Evolutionary conservation across 768 basidiomycete genomes (phyloP).

Genomic region (Lactarius vividus): DNA sequence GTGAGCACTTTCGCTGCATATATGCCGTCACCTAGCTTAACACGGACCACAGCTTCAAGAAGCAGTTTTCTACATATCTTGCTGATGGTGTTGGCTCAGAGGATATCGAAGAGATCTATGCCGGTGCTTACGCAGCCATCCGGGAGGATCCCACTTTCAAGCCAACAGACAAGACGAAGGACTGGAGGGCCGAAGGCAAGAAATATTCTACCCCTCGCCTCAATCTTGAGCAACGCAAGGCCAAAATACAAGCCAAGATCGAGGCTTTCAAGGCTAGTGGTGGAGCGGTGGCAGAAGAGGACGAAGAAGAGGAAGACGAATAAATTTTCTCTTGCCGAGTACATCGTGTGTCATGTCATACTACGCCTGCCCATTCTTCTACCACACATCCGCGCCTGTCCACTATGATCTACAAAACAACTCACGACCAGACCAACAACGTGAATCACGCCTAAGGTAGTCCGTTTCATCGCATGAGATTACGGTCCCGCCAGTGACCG

Average conservation of each 20-base stretch:
- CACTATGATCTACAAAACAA: not conserved
- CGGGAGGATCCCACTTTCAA: constrained; percentile 92
- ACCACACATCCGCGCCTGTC: constrained; percentile 3
- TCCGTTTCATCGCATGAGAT: not conserved
- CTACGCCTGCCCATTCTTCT: not conserved
- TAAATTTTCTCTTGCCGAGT: constrained; percentile 1
- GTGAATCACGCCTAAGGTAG: not conserved
- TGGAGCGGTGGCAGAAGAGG: constrained; percentile 41
- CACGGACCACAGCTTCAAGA: constrained; percentile 74
- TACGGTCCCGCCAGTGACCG: constrained; percentile 10
- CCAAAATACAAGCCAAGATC: constrained; percentile 83
- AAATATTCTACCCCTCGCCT: constrained; percentile 71
- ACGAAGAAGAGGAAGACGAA: constrained; percentile 52
- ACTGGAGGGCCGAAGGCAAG: constrained; percentile 85
- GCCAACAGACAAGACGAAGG: constrained; percentile 81
- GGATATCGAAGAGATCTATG: constrained; percentile 96
- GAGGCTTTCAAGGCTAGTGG: constrained; percentile 79
- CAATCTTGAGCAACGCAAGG: constrained; percentile 73
- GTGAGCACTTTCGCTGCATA: constrained; percentile 39
- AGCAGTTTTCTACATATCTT: constrained; percentile 94
- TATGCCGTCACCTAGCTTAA: constrained; percentile 17
- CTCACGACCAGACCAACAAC: not conserved
- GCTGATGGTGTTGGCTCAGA: constrained; percentile 94
- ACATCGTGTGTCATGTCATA: constrained; percentile 7
- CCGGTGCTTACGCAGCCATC: constrained; percentile 90